A percentile compares a stretch with the other conserved stretches of the same genome.
Conservation (phyloP, 2,329 filamentous ascomycete species). For the Fusarium albidum region DNA sequence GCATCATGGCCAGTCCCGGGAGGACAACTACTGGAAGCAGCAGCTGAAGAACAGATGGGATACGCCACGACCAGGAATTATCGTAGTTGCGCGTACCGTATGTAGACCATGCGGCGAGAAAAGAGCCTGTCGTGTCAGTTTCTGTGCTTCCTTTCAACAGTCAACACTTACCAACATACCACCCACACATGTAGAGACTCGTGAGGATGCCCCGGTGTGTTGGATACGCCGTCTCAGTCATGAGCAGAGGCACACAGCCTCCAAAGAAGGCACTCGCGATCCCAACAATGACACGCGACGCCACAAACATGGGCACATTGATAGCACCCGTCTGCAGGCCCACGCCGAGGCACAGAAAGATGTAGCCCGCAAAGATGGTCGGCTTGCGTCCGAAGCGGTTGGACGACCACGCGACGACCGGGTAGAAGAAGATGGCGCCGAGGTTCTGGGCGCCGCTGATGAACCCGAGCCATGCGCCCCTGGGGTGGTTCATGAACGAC, state of each 20-base stretch:
- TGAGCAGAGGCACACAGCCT: slow-evolving; percentile 14
- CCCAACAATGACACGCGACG: too few species aligned
- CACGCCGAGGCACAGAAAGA: slow-evolving; percentile 4
- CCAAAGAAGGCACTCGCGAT: slow-evolving; percentile 10
- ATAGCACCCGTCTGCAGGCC: slow-evolving; percentile 12
- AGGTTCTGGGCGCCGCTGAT: slow-evolving; percentile 6
- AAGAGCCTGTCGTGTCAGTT: too few species aligned
- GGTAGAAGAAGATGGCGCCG: neutral
- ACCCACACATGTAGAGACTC: slow-evolving; percentile 16
- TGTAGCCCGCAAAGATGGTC: neutral
- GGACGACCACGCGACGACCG: neutral
- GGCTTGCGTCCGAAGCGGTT: slow-evolving; percentile 4
- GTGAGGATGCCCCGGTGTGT: slow-evolving; percentile 20
- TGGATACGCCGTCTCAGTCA: slow-evolving; percentile 22
- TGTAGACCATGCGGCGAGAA: slow-evolving; percentile 22
- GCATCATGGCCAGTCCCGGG: slow-evolving; percentile 11
- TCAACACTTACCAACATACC: too few species aligned
- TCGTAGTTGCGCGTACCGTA: slow-evolving; percentile 19
- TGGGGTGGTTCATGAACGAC: slow-evolving; percentile 7
- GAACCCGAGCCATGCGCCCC: slow-evolving; percentile 7
- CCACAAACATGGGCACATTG: slow-evolving; percentile 13
- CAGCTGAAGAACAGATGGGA: slow-evolving; percentile 56
- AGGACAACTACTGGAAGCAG: slow-evolving; percentile 37
- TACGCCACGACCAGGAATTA: slow-evolving; percentile 53
- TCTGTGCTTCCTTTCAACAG: too few species aligned